Evolutionary conservation across 1,139 yeast species (phyloP).

Genomic region (Suhomyces wounanorum): DNA sequence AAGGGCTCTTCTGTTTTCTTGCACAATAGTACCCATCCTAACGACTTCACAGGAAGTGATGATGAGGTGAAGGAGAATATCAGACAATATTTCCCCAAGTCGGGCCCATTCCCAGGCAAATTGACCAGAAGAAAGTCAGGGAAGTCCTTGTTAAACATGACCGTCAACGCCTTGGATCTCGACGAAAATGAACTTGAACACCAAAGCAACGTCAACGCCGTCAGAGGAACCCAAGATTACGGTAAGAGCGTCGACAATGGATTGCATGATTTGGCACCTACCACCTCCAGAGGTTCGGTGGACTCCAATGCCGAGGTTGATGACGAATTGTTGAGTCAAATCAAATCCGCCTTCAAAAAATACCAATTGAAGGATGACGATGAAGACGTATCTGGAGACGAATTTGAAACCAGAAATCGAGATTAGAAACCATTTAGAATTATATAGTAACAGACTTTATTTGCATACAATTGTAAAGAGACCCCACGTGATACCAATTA

Average conservation of each 20-base stretch:
- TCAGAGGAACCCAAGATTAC: constrained; percentile 17
- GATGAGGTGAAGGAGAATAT: constrained; percentile 40
- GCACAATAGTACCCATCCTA: constrained; percentile 21
- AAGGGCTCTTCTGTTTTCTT: constrained; percentile 32
- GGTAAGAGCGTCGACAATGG: constrained; percentile 27
- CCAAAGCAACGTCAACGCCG: constrained; percentile 23
- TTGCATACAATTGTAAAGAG: not conserved
- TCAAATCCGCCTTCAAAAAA: constrained; percentile 54
- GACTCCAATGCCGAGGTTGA: constrained; percentile 35
- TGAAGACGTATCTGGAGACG: constrained; percentile 53
- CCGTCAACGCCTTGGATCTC: constrained; percentile 66
- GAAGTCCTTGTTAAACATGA: constrained; percentile 65
- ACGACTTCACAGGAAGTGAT: constrained; percentile 17
- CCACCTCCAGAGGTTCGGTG: constrained; percentile 38
- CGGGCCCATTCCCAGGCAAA: constrained; percentile 57
- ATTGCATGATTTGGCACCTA: constrained; percentile 29
- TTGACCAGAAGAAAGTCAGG: constrained; percentile 70
- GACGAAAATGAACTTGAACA: constrained; percentile 56
- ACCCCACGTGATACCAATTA: not conserved
- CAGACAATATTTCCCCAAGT: constrained; percentile 40
- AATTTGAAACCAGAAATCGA: constrained; percentile 50
- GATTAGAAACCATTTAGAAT: not conserved
- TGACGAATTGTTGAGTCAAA: constrained; percentile 51
- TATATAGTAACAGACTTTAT: not conserved
- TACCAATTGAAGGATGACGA: constrained; percentile 44